Conservation (phyloP, 1,139 yeast species). For the Kazachstania sp. region DNA sequence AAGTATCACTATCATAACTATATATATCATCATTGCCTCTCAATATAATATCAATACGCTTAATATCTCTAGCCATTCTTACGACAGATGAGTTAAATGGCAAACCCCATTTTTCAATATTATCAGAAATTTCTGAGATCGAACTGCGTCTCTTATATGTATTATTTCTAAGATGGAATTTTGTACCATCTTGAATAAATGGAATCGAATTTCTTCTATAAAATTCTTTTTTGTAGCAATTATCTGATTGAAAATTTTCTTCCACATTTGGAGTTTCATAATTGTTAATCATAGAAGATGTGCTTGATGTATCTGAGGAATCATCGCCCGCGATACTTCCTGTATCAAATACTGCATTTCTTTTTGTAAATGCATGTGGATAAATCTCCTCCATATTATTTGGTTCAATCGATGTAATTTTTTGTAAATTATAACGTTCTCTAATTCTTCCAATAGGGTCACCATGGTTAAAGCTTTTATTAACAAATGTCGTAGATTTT, state of each 20-base stretch:
- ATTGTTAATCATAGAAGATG: constrained; percentile 17
- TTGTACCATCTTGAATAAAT: constrained; percentile 8
- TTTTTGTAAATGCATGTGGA: neutral
- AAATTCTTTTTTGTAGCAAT: constrained; percentile 18
- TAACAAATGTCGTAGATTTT: constrained; percentile 18
- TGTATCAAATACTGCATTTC: neutral
- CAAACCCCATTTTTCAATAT: constrained; percentile 29
- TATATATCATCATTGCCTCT: neutral
- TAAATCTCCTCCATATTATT: neutral
- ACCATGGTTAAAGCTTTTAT: constrained; percentile 27
- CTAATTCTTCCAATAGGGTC: constrained; percentile 15
- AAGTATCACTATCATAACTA: neutral
- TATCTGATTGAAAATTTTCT: constrained; percentile 1
- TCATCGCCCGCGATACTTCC: neutral
- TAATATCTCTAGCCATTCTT: constrained; percentile 26
- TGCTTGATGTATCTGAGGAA: neutral
- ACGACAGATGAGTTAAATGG: constrained; percentile 31
- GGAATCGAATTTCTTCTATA: constrained; percentile 22
- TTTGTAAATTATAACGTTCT: constrained; percentile 8
- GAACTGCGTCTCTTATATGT: constrained; percentile 27
- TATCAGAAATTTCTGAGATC: constrained; percentile 39
- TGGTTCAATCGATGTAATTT: constrained; percentile 4
- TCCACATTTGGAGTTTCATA: constrained; percentile 9
- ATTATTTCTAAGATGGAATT: neutral
- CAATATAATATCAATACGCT: constrained; percentile 4